Percentiles rank a stretch among this genome's conserved stretches.
phyloP scores from a whole-genome alignment of 2,329 filamentous ascomycete species.

The Calonectria ilicicola region DNA sequence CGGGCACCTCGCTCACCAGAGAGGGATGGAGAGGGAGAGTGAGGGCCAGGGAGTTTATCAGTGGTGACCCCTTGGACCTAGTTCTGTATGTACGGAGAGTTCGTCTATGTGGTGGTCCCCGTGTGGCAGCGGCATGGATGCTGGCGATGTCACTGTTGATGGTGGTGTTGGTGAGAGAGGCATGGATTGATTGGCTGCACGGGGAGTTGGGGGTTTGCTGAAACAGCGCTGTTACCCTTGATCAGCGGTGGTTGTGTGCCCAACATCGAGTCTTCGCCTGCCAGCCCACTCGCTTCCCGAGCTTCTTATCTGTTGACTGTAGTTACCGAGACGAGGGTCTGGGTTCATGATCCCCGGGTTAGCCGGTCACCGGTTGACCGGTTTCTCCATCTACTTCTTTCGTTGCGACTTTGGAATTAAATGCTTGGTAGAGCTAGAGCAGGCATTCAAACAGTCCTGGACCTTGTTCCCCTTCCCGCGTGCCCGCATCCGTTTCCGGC shows the following conservation, averaged over 20 bases:
- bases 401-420: background rate
- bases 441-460: constrained; percentile 8
- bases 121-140: constrained; percentile 3
- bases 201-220: background rate
- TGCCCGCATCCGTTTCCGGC: constrained; percentile 17
- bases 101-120: background rate
- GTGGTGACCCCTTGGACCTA: background rate
- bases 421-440: background rate
- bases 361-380: constrained; percentile 17
- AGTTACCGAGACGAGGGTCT: constrained; percentile 7
- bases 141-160: background rate
- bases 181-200: background rate
- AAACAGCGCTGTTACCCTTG: constrained; percentile 2
- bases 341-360: background rate
- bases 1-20: background rate
- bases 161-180: background rate
- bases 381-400: background rate
- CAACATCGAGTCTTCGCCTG: background rate
- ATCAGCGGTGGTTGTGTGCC: constrained; percentile 4
- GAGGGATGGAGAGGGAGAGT: background rate
- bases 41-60: background rate
- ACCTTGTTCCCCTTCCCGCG: constrained; percentile 9
- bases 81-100: background rate
- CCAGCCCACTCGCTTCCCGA: background rate
- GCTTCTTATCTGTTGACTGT: constrained; percentile 8